phyloP scores from a whole-genome alignment of 495 filamentous ascomycete species.

The Amphirosellinia nigrospora region DNA sequence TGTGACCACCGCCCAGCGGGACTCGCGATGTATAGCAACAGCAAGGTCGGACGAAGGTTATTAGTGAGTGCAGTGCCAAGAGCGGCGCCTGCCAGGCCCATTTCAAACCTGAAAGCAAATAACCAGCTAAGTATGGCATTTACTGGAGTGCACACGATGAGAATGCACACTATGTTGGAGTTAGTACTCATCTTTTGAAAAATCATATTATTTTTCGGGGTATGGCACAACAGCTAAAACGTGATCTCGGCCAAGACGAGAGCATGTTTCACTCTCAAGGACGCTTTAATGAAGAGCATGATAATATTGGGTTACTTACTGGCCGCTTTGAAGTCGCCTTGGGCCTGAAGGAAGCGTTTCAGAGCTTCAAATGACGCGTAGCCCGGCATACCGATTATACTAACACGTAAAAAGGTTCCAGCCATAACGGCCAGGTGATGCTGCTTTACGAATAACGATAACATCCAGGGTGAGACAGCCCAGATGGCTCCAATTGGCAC shows the following conservation, averaged over 20 bases:
- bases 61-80: slow-evolving; percentile 61
- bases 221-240: background rate
- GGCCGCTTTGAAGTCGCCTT: slow-evolving; percentile 69
- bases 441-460: slow-evolving; percentile 69
- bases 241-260: background rate
- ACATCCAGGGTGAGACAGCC: slow-evolving; percentile 64
- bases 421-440: slow-evolving; percentile 63
- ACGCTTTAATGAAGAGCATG: background rate
- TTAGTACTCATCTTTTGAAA: background rate
- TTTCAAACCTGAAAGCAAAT: slow-evolving; percentile 67
- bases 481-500: slow-evolving; percentile 72
- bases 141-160: slow-evolving; percentile 71
- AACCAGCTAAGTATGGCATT: slow-evolving; percentile 78
- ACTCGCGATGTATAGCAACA: slow-evolving; percentile 55
- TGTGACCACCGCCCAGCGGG: slow-evolving; percentile 47
- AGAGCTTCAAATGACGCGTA: slow-evolving; percentile 75
- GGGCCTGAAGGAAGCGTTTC: slow-evolving; percentile 77
- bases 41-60: slow-evolving; percentile 57
- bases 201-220: background rate
- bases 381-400: slow-evolving; percentile 70
- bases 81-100: slow-evolving; percentile 66
- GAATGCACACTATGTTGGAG: slow-evolving; percentile 55
- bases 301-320: slow-evolving; percentile 11
- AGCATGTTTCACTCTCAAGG: background rate
- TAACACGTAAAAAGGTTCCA: slow-evolving; percentile 69